Base-by-base conservation (phyloP, 495 filamentous ascomycete genomes). In the Cryomyces antarcticus region DNA sequence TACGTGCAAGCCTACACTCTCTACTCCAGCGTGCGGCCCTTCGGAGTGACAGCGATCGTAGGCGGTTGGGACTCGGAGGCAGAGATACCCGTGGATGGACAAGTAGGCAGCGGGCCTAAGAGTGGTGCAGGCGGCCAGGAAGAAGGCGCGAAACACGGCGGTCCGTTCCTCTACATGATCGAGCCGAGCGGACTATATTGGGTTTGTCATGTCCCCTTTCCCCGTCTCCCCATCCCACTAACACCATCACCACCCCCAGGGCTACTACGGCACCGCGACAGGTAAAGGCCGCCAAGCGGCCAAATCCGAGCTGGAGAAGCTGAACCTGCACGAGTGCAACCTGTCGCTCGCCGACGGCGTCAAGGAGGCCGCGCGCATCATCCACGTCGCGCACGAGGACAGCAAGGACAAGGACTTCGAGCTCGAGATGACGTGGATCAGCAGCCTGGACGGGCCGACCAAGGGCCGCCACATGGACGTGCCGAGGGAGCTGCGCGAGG, bases 381-480 rank as follows among this genome's bases (percentile, higher is more conserved):
- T 97, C 60, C 87, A 93, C 60, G 73, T 93, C 41, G 85, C 89
- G 39, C 89, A 97, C 58, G 86, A 93, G 57, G 89, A 97, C 56
- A 93, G 82, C 70, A 81, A 82, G 58, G 89, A 97, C 62, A 97
- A 96, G 67, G 92, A 97, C 30, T 96, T 96, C 51, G 92, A 97
- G 70, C 66, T 97, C 31, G 89, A 97, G 68, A 93, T 97, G 89
- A 86, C 81, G 48, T 97, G 89, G 89, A 78, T 96, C 51, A 92
- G 82, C 61, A 73, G 70, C 17, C 52, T 72, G 37, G 73, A 80
- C 37, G 84, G 83, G 10, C 81, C 83, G n/a, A 92, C 86, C 33
- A 85, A 88, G 62, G 86, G 86, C 41, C 74, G 71, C 47, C 89
- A 97, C 55, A 72, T 84, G 60, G 83, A 87, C 58, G 89, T 97